Evolutionary conservation across 495 filamentous ascomycete species (phyloP), one percentile per base, ranked within the genome.

Genomic region (Thozetella sp.): DNA sequence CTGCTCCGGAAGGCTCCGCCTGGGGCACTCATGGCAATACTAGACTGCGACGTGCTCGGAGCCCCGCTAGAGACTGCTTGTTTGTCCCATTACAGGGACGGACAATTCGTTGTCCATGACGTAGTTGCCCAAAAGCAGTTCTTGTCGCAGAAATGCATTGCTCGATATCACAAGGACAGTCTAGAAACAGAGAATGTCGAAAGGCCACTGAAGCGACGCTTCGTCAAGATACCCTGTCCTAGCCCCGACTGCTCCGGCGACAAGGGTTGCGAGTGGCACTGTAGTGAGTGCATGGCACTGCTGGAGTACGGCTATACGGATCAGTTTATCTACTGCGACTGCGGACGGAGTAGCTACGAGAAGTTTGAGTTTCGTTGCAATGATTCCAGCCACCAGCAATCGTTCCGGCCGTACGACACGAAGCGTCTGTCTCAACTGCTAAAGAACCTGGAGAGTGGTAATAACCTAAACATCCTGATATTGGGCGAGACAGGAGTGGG

Each of bases 401-500:
- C 19, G 17, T 70, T 27, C 19, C 15, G 30, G 13, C 63, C 1
- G 0, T 54, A 57, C 11, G 26, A 48, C 1, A 50, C 61, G 2
- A 20, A 46, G 6, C 0, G 11, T 0, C 40, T 61, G 0, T 51
- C 22, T 22, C 17, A 23, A 9, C 48, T 22, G 11, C 51, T 55
- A 0, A 20, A 3, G 17, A 55, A 27, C 0, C 24, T 70, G 10
- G 20, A 62, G 22, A 57, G 2, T 15, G 62, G 73, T 2, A 25
- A 64, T 2, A 57, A 72, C 2, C 23, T 76, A 22, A 81, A 81
- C 60, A 71, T 81, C 23, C 60, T 81, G 19, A 75, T 81, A 19
- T 64, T 80, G 2, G 78, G 78, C 1, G 76, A 77, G 53, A 77
- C 71, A 0, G 77, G 77, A 1, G 76, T 79, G 1, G 75, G 77